A percentile compares a stretch with the other conserved stretches of the same genome.
phyloP scores from a whole-genome alignment of 2,329 filamentous ascomycete species.

The Dendryphion nanum region DNA sequence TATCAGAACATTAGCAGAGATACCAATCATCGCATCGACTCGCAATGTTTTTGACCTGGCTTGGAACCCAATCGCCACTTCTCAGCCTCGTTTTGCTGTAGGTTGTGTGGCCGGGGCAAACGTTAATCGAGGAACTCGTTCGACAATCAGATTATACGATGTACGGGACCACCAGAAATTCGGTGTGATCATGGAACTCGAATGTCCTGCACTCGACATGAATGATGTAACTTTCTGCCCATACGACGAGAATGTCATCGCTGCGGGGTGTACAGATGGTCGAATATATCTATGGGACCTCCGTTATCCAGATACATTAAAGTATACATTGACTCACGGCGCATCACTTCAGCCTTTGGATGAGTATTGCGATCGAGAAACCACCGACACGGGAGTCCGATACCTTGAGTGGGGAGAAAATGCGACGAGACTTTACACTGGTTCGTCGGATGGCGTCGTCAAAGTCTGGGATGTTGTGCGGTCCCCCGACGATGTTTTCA shows the following conservation, averaged over 20 bases:
- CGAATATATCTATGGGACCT: conserved; percentile 61
- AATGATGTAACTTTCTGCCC: conserved; percentile 58
- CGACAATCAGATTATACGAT: conserved; percentile 55
- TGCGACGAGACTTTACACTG: conserved; percentile 55
- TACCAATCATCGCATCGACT: conserved; percentile 47
- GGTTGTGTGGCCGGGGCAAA: conserved; percentile 46
- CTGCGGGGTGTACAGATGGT: conserved; percentile 61
- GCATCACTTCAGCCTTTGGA: conserved; percentile 50
- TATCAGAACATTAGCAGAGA: conserved; percentile 39
- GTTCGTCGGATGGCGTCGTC: conserved; percentile 60
- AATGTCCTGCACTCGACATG: conserved; percentile 60
- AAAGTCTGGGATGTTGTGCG: conserved; percentile 60
- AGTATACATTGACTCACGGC: conserved; percentile 54
- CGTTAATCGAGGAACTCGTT: conserved; percentile 43
- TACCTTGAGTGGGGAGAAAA: conserved; percentile 58
- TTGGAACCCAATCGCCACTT: conserved; percentile 50
- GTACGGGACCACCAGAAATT: conserved; percentile 29
- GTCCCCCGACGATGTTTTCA: conserved; percentile 50
- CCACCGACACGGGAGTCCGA: conserved; percentile 57
- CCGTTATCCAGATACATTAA: conserved; percentile 44
- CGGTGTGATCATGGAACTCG: conserved; percentile 44
- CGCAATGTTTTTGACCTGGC: conserved; percentile 59
- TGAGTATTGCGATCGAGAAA: conserved; percentile 45
- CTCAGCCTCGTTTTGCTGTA: conserved; percentile 50
- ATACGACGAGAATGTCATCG: conserved; percentile 51